Evolutionary conservation across 257 asterid species (phyloP).

Genomic region (Vinca minor): DNA sequence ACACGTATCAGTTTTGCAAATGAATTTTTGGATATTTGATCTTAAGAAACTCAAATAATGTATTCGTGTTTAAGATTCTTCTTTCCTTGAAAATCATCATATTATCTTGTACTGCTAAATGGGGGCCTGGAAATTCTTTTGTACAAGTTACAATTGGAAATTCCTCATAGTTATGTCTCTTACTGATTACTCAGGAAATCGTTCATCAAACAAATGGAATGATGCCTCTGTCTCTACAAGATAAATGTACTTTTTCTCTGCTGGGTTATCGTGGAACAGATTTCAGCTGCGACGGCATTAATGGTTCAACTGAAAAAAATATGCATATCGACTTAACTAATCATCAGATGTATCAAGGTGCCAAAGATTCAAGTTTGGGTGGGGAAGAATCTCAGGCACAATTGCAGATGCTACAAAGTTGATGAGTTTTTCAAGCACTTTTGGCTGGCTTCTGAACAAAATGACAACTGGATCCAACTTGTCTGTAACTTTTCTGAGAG

Average conservation of each 20-base stretch:
- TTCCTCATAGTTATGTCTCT: not conserved
- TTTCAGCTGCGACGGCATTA: conserved; percentile 21
- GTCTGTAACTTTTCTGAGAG: conserved; percentile 24
- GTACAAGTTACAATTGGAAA: not conserved
- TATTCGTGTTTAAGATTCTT: too few relatives aligned
- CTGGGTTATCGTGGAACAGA: conserved; percentile 53
- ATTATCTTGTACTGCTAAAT: too few relatives aligned
- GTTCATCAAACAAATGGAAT: conserved; percentile 45
- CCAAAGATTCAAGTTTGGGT: conserved; percentile 7
- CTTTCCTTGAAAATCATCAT: too few relatives aligned
- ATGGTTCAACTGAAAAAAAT: conserved; percentile 21
- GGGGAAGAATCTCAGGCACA: conserved; percentile 21
- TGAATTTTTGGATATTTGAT: too few relatives aligned
- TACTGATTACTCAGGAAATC: conserved; percentile 34
- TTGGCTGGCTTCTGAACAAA: conserved; percentile 26
- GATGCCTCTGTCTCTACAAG: conserved; percentile 59
- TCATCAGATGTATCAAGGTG: conserved; percentile 12
- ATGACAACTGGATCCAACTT: conserved; percentile 46
- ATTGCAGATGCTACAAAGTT: conserved; percentile 56
- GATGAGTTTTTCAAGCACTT: conserved; percentile 27
- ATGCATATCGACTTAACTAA: conserved; percentile 12
- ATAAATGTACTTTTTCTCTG: conserved; percentile 45
- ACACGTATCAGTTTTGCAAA: too few relatives aligned
- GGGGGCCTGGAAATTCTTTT: not conserved
- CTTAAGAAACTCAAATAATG: too few relatives aligned